phyloP scores from a whole-genome alignment of 2,329 filamentous ascomycete genomes.

The Colletotrichum navitas region DNA sequence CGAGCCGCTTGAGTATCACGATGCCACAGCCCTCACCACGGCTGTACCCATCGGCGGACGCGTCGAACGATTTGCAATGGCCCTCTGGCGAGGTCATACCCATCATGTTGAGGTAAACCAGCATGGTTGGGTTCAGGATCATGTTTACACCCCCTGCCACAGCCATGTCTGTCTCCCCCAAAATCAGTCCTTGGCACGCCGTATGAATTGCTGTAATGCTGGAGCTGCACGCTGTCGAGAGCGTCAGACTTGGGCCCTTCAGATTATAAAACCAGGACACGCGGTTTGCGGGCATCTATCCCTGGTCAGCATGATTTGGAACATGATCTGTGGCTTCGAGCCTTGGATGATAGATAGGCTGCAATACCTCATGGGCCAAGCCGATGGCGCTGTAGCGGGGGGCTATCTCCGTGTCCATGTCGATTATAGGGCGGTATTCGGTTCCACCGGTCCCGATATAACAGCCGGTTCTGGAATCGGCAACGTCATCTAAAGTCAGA shows the following conservation, averaged over 20 bases:
- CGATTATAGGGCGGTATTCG: too few relatives aligned
- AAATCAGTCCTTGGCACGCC: slow-evolving; percentile 49
- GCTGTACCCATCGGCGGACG: slow-evolving; percentile 18
- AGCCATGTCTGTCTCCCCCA: slow-evolving; percentile 44
- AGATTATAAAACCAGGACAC: slow-evolving; percentile 62
- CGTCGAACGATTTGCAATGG: slow-evolving; percentile 17
- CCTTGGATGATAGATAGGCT: too few relatives aligned
- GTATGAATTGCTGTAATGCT: slow-evolving; percentile 61
- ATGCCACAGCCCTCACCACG: slow-evolving; percentile 39
- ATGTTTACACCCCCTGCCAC: slow-evolving; percentile 20
- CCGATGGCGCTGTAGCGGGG: slow-evolving; percentile 54
- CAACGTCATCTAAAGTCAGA: too few relatives aligned
- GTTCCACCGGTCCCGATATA: too few relatives aligned
- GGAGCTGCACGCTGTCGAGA: slow-evolving; percentile 65
- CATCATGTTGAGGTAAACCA: too few relatives aligned
- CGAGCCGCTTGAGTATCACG: slow-evolving; percentile 58
- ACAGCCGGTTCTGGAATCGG: too few relatives aligned
- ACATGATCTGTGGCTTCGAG: too few relatives aligned
- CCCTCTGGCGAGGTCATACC: slow-evolving; percentile 56
- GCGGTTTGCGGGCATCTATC: too few relatives aligned
- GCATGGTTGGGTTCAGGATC: slow-evolving; percentile 39
- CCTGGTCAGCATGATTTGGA: too few relatives aligned
- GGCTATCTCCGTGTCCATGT: slow-evolving; percentile 31
- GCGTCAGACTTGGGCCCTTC: slow-evolving; percentile 59
- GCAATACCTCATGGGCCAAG: slow-evolving; percentile 47